phyloP scores from a whole-genome alignment of 202 grass and related monocot species.

The Carex arenaria region DNA sequence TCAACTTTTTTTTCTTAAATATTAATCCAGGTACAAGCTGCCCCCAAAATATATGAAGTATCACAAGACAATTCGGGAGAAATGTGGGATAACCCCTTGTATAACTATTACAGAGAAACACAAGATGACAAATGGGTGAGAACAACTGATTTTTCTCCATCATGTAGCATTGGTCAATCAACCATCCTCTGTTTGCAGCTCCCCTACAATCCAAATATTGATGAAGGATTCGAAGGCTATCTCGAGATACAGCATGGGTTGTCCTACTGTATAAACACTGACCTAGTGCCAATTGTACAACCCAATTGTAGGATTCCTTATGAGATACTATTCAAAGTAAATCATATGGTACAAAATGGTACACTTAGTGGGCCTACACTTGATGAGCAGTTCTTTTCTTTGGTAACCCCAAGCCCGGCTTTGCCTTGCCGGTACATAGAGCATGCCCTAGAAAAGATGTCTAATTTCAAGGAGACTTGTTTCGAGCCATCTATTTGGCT shows the following conservation, averaged over 20 bases:
- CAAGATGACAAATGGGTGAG: conserved; percentile 78
- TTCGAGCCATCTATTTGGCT: conserved; percentile 74
- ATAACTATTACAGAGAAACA: conserved; percentile 58
- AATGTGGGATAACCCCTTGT: conserved; percentile 41
- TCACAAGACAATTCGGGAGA: background rate
- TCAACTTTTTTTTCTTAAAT: background rate
- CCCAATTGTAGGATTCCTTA: conserved; percentile 59
- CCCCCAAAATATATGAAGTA: conserved; percentile 74
- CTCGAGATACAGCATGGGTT: conserved; percentile 36
- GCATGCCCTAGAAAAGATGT: conserved; percentile 61
- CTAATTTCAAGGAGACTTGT: conserved; percentile 54
- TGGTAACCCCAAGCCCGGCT: conserved; percentile 39
- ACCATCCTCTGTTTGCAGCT: conserved; percentile 67
- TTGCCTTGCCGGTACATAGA: conserved; percentile 46
- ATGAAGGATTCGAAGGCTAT: conserved; percentile 33
- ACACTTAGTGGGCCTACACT: conserved; percentile 72
- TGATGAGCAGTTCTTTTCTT: conserved; percentile 45
- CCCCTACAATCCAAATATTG: conserved; percentile 46
- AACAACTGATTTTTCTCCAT: conserved; percentile 77
- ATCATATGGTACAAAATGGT: conserved; percentile 84
- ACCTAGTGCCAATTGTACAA: conserved; percentile 68
- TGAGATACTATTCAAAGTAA: conserved; percentile 74
- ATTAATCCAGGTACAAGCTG: conserved; percentile 51
- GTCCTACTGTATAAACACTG: conserved; percentile 50
- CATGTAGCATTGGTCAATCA: conserved; percentile 73